phyloP scores from a whole-genome alignment of 2,329 filamentous ascomycete species.

The Mariannaea elegans region DNA sequence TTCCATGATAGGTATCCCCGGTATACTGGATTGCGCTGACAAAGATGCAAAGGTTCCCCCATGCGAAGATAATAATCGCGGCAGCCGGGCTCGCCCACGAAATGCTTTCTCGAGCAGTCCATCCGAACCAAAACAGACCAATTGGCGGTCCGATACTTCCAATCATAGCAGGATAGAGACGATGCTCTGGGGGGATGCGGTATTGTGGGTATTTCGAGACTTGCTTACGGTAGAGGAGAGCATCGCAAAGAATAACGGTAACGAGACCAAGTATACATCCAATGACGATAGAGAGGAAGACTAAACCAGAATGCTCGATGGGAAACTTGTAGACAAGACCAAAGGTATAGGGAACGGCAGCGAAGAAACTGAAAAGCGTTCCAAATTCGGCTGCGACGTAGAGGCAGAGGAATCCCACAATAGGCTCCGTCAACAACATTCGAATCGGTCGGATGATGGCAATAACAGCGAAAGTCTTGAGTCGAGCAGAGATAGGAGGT shows the following conservation, averaged over 20 bases:
- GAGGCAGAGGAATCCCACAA: constrained; percentile 64
- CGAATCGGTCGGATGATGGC: constrained; percentile 60
- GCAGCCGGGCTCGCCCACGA: constrained; percentile 61
- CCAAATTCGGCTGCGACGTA: constrained; percentile 62
- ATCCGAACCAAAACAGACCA: constrained; percentile 68
- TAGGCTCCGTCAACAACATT: constrained; percentile 70
- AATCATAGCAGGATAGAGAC: constrained; percentile 67
- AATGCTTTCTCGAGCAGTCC: constrained; percentile 57
- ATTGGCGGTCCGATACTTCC: constrained; percentile 62
- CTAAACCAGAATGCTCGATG: constrained; percentile 52
- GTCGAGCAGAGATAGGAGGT: constrained; percentile 35
- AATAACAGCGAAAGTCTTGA: constrained; percentile 50
- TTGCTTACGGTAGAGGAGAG: constrained; percentile 52
- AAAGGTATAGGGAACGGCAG: constrained; percentile 60
- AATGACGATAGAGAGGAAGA: constrained; percentile 56
- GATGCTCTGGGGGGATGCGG: constrained; percentile 61
- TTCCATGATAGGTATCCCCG: constrained; percentile 63
- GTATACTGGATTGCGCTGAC: constrained; percentile 62
- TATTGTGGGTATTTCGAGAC: constrained; percentile 43
- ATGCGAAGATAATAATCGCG: constrained; percentile 65
- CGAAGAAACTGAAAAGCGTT: constrained; percentile 63
- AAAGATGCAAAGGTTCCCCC: constrained; percentile 69
- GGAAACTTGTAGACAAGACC: constrained; percentile 54
- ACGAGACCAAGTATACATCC: constrained; percentile 55
- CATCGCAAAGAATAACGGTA: constrained; percentile 53